These are phyloP conservation scores for Polygonum aviculare DNA, from an alignment of 148 eudicot species.

Conservation along the genomic window DNA sequence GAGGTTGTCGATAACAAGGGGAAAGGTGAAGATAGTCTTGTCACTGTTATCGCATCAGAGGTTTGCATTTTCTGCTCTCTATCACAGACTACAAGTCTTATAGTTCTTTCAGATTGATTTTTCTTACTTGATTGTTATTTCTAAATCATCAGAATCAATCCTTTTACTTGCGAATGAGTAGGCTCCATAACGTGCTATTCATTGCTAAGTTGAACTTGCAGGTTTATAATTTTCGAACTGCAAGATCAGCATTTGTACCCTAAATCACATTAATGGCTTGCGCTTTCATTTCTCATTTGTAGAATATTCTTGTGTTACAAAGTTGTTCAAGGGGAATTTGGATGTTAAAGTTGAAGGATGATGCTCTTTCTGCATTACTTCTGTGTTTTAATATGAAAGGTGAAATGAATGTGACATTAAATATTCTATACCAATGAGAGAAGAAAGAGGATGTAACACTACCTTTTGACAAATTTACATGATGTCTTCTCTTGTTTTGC, in stretches of 20 bases:
- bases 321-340: constrained; percentile 1
- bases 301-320: neutral
- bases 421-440: neutral
- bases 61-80: constrained; percentile 21
- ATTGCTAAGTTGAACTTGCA: neutral
- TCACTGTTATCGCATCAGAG: constrained; percentile 61
- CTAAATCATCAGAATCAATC: neutral
- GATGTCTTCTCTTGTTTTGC: neutral
- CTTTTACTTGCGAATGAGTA: neutral
- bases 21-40: constrained; percentile 48
- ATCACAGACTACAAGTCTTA: neutral
- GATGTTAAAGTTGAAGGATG: neutral
- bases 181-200: neutral
- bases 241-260: neutral
- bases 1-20: constrained; percentile 66
- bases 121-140: neutral
- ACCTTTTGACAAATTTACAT: neutral
- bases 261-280: neutral
- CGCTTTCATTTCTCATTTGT: neutral
- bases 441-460: neutral
- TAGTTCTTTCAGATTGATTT: constrained; percentile 1
- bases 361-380: neutral
- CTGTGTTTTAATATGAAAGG: neutral
- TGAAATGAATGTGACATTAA: neutral
- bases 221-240: neutral